A percentile compares a stretch with the other conserved stretches of the same genome.
These are phyloP conservation scores for Sporobolomyces pararoseus DNA, from an alignment of 768 basidiomycete genomes.

Conservation along the genomic window DNA sequence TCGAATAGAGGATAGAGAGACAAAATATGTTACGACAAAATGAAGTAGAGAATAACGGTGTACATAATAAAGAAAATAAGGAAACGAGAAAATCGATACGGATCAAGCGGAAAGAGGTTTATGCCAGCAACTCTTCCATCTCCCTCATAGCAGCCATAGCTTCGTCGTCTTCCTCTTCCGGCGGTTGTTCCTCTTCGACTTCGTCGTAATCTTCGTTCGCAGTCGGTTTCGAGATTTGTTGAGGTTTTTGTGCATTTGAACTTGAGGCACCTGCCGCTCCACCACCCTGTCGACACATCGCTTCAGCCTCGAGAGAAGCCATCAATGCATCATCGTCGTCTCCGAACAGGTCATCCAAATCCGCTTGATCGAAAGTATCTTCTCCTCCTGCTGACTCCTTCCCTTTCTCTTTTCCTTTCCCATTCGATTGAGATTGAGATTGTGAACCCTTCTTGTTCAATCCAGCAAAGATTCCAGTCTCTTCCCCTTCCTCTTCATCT, in stretches of 20 bases:
- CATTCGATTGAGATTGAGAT: not conserved
- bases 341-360: constrained; percentile 2
- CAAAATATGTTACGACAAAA: no score
- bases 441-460: constrained; percentile 1
- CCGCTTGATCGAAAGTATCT: not conserved
- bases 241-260: not conserved
- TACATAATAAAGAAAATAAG: no score
- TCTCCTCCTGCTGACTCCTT: not conserved
- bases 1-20: no score
- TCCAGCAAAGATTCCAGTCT: constrained; percentile 16
- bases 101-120: constrained; percentile 51
- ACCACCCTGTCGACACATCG: not conserved
- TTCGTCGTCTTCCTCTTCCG: constrained; percentile 52
- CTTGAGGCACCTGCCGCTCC: no score
- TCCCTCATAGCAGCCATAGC: constrained; percentile 43
- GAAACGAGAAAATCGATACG: not conserved
- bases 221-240: no score
- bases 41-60: no score
- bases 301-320: constrained; percentile 5
- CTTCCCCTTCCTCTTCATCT: constrained; percentile 1
- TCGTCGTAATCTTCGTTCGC: constrained; percentile 10
- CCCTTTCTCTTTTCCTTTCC: not conserved
- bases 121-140: constrained; percentile 60
- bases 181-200: not conserved
- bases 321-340: constrained; percentile 7